These are phyloP conservation scores for Mycena haematopus DNA, from an alignment of 768 basidiomycete species.

Conservation along the genomic window DNA sequence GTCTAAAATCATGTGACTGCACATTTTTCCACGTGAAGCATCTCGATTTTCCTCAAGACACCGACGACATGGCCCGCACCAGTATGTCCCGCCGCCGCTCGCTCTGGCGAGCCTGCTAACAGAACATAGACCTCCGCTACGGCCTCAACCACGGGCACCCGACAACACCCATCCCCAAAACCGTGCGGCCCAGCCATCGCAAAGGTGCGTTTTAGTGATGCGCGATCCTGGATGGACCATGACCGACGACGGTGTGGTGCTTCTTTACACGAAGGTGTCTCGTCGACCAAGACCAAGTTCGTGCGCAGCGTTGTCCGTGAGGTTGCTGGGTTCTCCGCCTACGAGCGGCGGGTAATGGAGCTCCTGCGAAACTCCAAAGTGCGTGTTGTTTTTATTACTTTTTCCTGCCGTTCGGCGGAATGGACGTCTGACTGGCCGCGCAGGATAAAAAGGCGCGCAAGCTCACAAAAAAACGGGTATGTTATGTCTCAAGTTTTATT, in stretches of 20 bases:
- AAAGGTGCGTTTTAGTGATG: conserved; percentile 62
- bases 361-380: conserved; percentile 97
- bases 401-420: neutral
- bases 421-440: neutral
- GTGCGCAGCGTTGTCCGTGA: conserved; percentile 94
- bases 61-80: conserved; percentile 75
- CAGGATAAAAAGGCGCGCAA: conserved; percentile 99
- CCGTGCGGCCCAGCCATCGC: conserved; percentile 81
- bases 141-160: conserved; percentile 90
- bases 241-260: neutral
- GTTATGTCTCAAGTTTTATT: conserved; percentile 37
- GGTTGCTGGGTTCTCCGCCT: conserved; percentile 96
- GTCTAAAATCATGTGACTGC: conserved; percentile 18
- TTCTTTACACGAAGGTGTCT: conserved; percentile 40
- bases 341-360: conserved; percentile 98
- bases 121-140: conserved; percentile 72
- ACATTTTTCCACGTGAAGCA: no score
- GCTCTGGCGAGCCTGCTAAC: conserved; percentile 4
- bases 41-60: conserved; percentile 51
- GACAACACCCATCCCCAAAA: conserved; percentile 83
- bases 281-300: conserved; percentile 90
- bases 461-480: conserved; percentile 98
- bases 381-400: conserved; percentile 35
- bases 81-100: conserved; percentile 41
- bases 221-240: neutral